phyloP scores from a whole-genome alignment of 192 early-diverging fungal species.

The Podochytrium sp. region DNA sequence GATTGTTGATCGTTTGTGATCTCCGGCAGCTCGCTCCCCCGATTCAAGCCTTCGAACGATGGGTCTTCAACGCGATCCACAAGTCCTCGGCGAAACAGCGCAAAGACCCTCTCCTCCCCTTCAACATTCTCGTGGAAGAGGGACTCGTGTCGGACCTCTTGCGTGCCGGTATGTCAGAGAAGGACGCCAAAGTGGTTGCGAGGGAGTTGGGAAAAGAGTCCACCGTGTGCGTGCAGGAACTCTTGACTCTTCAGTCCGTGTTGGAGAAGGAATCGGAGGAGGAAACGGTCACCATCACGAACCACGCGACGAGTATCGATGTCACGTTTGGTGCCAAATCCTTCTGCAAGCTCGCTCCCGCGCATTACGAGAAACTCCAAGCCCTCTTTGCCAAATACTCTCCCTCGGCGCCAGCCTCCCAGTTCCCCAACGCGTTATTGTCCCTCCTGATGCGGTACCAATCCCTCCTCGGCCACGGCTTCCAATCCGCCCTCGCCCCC shows the following conservation, averaged over 20 bases:
- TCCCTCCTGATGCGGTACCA: slow-evolving; percentile 20
- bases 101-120: slow-evolving; percentile 12
- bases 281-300: neutral
- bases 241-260: neutral
- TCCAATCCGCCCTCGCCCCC: slow-evolving; percentile 13
- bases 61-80: slow-evolving; percentile 13
- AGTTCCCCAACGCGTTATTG: slow-evolving; percentile 9
- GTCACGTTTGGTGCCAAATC: slow-evolving; percentile 10
- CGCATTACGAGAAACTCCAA: slow-evolving; percentile 18
- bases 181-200: slow-evolving; percentile 1
- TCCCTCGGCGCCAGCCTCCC: neutral
- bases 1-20: neutral
- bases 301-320: slow-evolving; percentile 10
- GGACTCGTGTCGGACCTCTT: slow-evolving; percentile 9
- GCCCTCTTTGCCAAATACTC: slow-evolving; percentile 2
- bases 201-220: slow-evolving; percentile 19
- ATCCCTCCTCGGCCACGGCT: slow-evolving; percentile 17
- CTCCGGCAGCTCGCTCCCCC: slow-evolving; percentile 13
- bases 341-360: slow-evolving; percentile 20
- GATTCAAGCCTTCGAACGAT: slow-evolving; percentile 27
- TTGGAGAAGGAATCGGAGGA: neutral
- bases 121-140: slow-evolving; percentile 11
- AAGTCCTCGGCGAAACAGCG: slow-evolving; percentile 12
- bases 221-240: slow-evolving; percentile 9
- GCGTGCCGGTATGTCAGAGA: slow-evolving; percentile 14